Conservation (phyloP, 2,329 filamentous ascomycete species). For the Penicillium sp. region DNA sequence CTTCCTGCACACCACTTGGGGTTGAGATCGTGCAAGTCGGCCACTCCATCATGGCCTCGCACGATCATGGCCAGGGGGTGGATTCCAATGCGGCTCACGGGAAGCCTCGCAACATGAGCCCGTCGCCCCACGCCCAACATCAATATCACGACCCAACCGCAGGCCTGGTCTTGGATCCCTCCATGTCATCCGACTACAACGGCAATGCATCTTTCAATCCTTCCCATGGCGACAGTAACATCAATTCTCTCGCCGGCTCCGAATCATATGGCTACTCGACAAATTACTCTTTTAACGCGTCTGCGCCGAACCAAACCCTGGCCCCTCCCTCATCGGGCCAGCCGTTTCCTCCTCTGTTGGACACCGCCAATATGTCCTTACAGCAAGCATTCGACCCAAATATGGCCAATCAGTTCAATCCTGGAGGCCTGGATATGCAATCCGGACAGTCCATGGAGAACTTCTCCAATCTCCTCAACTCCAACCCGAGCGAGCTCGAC, state of each 20-base stretch:
- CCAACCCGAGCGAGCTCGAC: conserved; percentile 34
- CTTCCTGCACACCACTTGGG: too few species aligned
- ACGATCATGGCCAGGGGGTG: conserved; percentile 29
- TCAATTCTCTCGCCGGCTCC: conserved; percentile 23
- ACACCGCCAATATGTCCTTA: conserved; percentile 26
- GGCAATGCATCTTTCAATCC: conserved; percentile 29
- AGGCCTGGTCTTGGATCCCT: conserved; percentile 33
- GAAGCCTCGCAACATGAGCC: conserved; percentile 39
- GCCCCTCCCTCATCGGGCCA: conserved; percentile 28
- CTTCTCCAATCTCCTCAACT: conserved; percentile 36
- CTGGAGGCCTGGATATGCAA: conserved; percentile 22
- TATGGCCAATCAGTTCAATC: conserved; percentile 33
- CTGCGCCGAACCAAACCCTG: conserved; percentile 26
- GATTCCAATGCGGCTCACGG: conserved; percentile 32
- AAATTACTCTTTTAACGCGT: conserved; percentile 28
- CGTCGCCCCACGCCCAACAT: conserved; percentile 38
- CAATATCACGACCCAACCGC: conserved; percentile 31
- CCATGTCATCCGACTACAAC: conserved; percentile 29
- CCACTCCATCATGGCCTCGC: conserved; percentile 26
- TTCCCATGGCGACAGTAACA: conserved; percentile 21
- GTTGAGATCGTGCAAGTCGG: not conserved
- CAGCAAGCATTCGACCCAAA: conserved; percentile 35
- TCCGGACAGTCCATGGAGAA: conserved; percentile 30
- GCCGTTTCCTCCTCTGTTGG: conserved; percentile 24
- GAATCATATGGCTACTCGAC: conserved; percentile 33